Evolutionary conservation across 2,329 filamentous ascomycete genomes (phyloP), one percentile per base, ranked within the genome.

Genomic region (Blastomyces silverae): DNA sequence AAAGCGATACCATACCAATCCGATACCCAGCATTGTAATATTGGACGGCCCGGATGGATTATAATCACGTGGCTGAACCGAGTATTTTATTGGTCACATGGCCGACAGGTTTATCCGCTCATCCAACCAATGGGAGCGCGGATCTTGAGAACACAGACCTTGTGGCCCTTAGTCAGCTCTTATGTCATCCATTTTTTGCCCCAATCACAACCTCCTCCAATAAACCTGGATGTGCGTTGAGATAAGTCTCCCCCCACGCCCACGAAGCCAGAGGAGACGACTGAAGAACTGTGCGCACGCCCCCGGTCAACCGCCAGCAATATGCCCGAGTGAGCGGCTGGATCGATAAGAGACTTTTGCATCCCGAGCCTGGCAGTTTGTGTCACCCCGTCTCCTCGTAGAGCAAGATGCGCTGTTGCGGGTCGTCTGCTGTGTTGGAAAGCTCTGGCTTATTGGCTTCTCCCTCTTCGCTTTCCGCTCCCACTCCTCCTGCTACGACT

Each of bases 341-440:
- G 60, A 15, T 37, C 46, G 64, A 66, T 55, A 52, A 61, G 58
- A 50, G 39, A 50, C 46, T 28, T 28, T 25, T 37, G 59, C 44
- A 50, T 37, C 17, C 42, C 8, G 59, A 61, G 25, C 39, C 25
- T 31, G 57, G 57, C 57, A 25, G 11, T 31, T 42, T 60, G 57
- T 60, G 22, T 60, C 44, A 28, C 20, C 58, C 50, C 11, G 48
- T 15, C 39, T 25, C 53, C 5, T 28, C 5, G 22, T 46, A 65
- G 59, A 52, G 64, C 67, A 66, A 64, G 61, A 67, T 65, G 65
- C 65, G 66, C 68, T 64, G 63, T 66, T 65, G 66, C 66, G 62
- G 48, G 64, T 63, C 66, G 34, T 61, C 59, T 68, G 67, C 66
- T 66, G 67, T 68, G 69, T 69, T 70, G 65, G 68, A 70, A 66